These are phyloP conservation scores for Neurospora hispaniola DNA, from an alignment of 495 filamentous ascomycete genomes.

Conservation along the genomic window DNA sequence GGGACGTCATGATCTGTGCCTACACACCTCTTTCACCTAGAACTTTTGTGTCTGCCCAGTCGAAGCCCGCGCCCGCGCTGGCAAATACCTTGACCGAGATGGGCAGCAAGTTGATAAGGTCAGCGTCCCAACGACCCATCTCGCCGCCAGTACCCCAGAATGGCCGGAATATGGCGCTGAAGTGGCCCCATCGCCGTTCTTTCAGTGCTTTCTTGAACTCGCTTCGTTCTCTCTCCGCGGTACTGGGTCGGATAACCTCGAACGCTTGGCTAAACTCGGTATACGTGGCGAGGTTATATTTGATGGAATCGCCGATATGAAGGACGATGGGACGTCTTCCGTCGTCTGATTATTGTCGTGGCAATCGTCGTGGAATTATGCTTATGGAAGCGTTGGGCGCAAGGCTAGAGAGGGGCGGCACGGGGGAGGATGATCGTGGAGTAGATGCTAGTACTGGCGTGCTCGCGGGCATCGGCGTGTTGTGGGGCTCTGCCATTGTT, in stretches of 20 bases:
- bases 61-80: constrained; percentile 63
- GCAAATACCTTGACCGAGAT: constrained; percentile 56
- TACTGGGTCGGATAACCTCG: constrained; percentile 44
- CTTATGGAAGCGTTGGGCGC: constrained; percentile 12
- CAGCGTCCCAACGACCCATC: constrained; percentile 67
- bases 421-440: constrained; percentile 33
- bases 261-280: constrained; percentile 44
- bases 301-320: constrained; percentile 58
- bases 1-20: background rate
- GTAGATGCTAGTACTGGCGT: constrained; percentile 34
- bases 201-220: constrained; percentile 54
- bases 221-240: constrained; percentile 39
- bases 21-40: constrained; percentile 54
- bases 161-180: constrained; percentile 62
- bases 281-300: constrained; percentile 53
- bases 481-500: constrained; percentile 38
- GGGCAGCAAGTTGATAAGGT: constrained; percentile 57
- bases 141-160: constrained; percentile 74
- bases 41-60: constrained; percentile 64
- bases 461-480: constrained; percentile 34
- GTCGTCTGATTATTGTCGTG: constrained; percentile 6
- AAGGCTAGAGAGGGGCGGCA: constrained; percentile 19
- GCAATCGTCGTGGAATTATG: constrained; percentile 5
- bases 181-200: constrained; percentile 58
- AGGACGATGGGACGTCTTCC: constrained; percentile 39